Base-by-base conservation (phyloP, 2,329 filamentous ascomycete species). In the Claviceps cyperi region DNA sequence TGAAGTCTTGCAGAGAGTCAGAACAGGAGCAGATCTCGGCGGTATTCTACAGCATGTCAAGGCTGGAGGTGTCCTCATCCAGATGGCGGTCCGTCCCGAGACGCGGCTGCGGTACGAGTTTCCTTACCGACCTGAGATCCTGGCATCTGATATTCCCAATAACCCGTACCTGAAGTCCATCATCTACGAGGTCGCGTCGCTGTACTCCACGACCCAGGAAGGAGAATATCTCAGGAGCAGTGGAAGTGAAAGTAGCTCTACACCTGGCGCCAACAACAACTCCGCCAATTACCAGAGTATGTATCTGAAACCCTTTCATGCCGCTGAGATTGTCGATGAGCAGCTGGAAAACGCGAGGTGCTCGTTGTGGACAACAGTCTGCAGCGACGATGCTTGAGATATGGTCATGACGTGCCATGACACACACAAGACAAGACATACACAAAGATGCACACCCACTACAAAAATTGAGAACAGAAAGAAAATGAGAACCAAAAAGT, bases 21-120 rank as follows among this genome's bases (percentile, higher is more conserved):
- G 68, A n/a, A 52, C 58, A 1, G 67, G 67, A 5, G 54, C 56
- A 5, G 63, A 66, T 39, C 52, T 59, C 2, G 49, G 32, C 3
- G 55, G 61, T 1, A 58, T 71, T 17, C 36, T 69, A 3, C 62
- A 58, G 14, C 64, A 66, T 28, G 58, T 67, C 43, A 60, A 57
- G 41, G 60, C 60, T 19, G 69, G 68, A 8, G 61, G 68, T 50
- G 32, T 66, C 4, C 53, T 71, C 3, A 52, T 71, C 4, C 66
- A 71, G 50, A 61, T 69, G 49, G 57, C 64, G 0, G 53, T 69
- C 2, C 51, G 56, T 0, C 66, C 68, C 4, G 67, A 71, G 52
- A 59, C 65, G 1, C 57, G 65, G 1, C 60, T 62, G 19, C 66
- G 66, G 40, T 71, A 68, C 41, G 62, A 65, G 43, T 68, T 72